Evolutionary conservation across 345 rosid species (phyloP), one percentile per base, ranked within the genome.

Genomic region (Eucalyptus dawsonii): DNA sequence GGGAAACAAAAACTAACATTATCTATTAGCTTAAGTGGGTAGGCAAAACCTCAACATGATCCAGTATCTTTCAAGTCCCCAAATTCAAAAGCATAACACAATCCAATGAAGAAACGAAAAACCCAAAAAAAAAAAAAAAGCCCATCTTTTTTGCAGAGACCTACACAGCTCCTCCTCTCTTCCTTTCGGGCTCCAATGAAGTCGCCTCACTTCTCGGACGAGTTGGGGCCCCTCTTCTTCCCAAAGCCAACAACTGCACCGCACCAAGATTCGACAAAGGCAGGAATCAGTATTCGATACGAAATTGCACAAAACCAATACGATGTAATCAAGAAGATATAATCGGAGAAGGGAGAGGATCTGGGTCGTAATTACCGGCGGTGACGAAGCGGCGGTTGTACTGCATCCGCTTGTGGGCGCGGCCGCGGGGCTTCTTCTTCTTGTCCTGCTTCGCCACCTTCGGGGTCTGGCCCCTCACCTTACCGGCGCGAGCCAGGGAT

Each of bases 201-300:
- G 81, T 87, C 24, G 10, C 56, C 56, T 94, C 94, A 97, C 95
- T 97, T 97, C 95, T 96, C 98, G 27, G 99, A 97, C 17, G 99
- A 97, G 94, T 97, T 97, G 47, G 98, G 99, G 85, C 98, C 99
- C 89, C 99, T 96, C 95, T 97, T 96, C 95, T 96, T 96, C 86
- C 99, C 98, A 42, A 97, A 96, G 91, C 98, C 98, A 89, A 97
- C 99, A 88, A 96, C 99, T 97, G 95, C 34, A 60, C 86, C 31
- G 50, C 80, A 31, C 15, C 44, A 31, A 87, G 31, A 83, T 13
- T 17, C n/a, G 15, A 86, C 87, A 50, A 2, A 42, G 58, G 0
- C n/a, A 50, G 42, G 25, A 40, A 87, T 45, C 81, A 87, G 37
- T 22, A 22, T 16, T n/a, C 17, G 31, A n/a, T 29, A 40, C 42